Base-by-base conservation (phyloP, 805 yeast genomes). In the Hanseniaspora meyeri region DNA sequence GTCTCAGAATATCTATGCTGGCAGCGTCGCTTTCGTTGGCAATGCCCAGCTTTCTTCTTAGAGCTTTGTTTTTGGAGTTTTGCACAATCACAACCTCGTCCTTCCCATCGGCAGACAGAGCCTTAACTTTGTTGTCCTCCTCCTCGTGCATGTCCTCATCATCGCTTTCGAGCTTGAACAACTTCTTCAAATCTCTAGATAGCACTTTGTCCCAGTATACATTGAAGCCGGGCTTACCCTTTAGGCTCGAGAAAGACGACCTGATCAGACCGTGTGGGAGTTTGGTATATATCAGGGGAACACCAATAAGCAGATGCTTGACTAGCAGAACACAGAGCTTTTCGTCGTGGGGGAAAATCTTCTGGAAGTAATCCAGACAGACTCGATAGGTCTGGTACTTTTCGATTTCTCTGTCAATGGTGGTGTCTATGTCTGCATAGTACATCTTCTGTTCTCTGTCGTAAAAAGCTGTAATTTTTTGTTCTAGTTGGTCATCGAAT, bases 261-360 rank as follows among this genome's bases (percentile, higher is more conserved):
- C 57, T 52, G 17, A 52, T 52, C 16, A 52, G 20, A 16, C 57
- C 57, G 32, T 52, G 57, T 4, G 57, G 57, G 9, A 52, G 34
- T 17, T 46, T 52, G 12, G 51, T 45, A 12, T 52, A 52, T 3
- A 52, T 45, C 47, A 46, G 4, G 1, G 57, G 57, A 46, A 52
- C 57, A 46, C 57, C 57, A 46, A 52, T 45, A 3, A 52, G 34
- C 17, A 52, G 20, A 20, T 52, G 57, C 24, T 52, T 45, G n/a
- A 43, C 34, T 16, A 52, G 19, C 2, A 52, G 4, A n/a, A 38
- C 37, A 17, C 42, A 42, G 16, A 52, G 20, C 24, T 38, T 46
- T n/a, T 45, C 46, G 17, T 52, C 51, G 24, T 46, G 16, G 0
- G 57, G 57, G 19, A 43, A 46, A 3, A 52, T 31, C 3, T n/a